Evolutionary conservation across 768 basidiomycete genomes (phyloP), one percentile per base, ranked within the genome.

Genomic region (Chalciporus pseudorubinellus): DNA sequence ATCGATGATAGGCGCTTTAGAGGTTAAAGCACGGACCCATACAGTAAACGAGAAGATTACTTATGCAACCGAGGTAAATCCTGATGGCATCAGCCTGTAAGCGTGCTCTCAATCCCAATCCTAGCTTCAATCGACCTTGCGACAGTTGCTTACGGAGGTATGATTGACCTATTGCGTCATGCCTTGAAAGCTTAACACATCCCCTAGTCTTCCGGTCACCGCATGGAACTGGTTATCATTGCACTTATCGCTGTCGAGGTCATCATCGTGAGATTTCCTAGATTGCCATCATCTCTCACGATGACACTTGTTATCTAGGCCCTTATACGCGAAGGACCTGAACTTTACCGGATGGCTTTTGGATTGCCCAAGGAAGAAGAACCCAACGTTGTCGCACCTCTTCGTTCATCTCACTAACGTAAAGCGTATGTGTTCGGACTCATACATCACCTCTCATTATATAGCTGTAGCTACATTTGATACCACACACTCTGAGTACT

Each of bases 191-290:
- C 45, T 55, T 19, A 51, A 24, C 16, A 10, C 44, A 44, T 54
- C 10, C n/a, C n/a, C n/a, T 60, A 95, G 90, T 90, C 92, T 3
- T 91, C 89, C 5, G 82, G 79, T 3, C 92, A 97, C 62, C 84
- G 89, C 2, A 94, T 98, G 89, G 95, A 98, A 70, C 75, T 95
- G 5, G 89, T 98, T 55, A 98, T 98, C 65, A 98, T 98, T 58
- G 78, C 82, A 1, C 85, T 98, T 44, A 97, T 98, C 62, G 91
- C 94, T 0, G 92, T 97, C 11, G 93, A 95, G 68, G 92, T 94
- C n/a, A 76, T 92, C 60, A 88, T 97, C 44, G 93, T 94, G 61
- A 65, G 84, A 73, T 29, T 24, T 40, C 7, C 18, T 16, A 31
- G 1, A 4, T 4, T 39, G 20, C 18, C 34, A 2, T 3, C 7